Conservation (phyloP, 2,329 filamentous ascomycete species). For the Ploettnerulaceae sp. region DNA sequence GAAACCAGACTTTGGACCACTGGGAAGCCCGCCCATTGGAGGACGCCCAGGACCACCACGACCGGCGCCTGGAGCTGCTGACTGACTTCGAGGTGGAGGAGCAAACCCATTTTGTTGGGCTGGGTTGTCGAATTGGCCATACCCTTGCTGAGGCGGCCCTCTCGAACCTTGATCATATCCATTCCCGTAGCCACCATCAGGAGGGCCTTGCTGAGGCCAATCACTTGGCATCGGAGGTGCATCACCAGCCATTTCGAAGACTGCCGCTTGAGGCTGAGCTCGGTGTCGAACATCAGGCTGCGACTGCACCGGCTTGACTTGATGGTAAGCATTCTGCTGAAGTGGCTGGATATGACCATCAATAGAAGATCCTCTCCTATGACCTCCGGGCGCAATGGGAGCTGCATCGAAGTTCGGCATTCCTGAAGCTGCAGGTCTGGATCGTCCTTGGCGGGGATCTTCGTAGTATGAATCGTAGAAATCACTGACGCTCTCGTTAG, state of each 20-base stretch:
- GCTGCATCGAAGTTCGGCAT: slow-evolving; percentile 32
- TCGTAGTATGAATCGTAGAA: slow-evolving; percentile 54
- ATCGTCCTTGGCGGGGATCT: slow-evolving; percentile 15
- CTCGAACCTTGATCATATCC: slow-evolving; percentile 19
- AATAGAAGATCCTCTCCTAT: slow-evolving; percentile 28
- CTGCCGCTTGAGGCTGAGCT: slow-evolving; percentile 55
- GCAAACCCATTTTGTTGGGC: slow-evolving; percentile 22
- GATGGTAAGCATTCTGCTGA: slow-evolving; percentile 38
- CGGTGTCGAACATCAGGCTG: slow-evolving; percentile 55
- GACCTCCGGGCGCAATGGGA: slow-evolving; percentile 12
- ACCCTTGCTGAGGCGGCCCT: slow-evolving; percentile 17
- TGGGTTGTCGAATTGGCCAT: slow-evolving; percentile 20
- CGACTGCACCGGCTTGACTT: slow-evolving; percentile 58
- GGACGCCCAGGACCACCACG: slow-evolving; percentile 12
- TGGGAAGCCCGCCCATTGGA: slow-evolving; percentile 15
- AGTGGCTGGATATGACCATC: slow-evolving; percentile 30
- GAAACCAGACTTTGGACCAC: slow-evolving; percentile 19
- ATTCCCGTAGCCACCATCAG: slow-evolving; percentile 28
- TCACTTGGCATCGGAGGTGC: slow-evolving; percentile 48
- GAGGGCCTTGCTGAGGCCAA: slow-evolving; percentile 30
- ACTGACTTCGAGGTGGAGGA: slow-evolving; percentile 29
- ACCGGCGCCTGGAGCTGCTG: slow-evolving; percentile 24
- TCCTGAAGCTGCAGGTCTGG: slow-evolving; percentile 24
- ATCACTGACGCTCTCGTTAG: slow-evolving; percentile 42
- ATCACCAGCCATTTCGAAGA: slow-evolving; percentile 70